phyloP scores from a whole-genome alignment of 1,139 yeast genomes.

The Nematodospora anomalae region DNA sequence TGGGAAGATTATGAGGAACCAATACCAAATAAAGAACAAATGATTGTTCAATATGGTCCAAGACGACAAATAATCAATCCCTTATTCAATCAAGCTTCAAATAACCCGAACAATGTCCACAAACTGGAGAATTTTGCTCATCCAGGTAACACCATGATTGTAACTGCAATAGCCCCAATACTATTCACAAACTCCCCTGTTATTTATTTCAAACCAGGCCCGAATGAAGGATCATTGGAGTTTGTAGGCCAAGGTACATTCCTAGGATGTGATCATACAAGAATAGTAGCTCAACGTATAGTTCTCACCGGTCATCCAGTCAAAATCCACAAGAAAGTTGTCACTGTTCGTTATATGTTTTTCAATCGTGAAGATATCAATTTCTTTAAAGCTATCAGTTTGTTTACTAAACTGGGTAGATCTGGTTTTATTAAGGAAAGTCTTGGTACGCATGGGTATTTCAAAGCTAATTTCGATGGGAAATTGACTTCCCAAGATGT shows the following conservation, averaged over 20 bases:
- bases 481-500: conserved; percentile 89
- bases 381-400: conserved; percentile 88
- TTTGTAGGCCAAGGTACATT: conserved; percentile 89
- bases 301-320: conserved; percentile 93
- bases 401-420: conserved; percentile 90
- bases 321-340: conserved; percentile 89
- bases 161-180: conserved; percentile 89
- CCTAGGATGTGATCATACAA: conserved; percentile 79
- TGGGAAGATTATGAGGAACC: conserved; percentile 91
- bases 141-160: conserved; percentile 68
- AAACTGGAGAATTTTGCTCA: conserved; percentile 84
- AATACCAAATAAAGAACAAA: conserved; percentile 72
- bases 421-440: conserved; percentile 92
- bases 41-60: conserved; percentile 90
- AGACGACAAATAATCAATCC: conserved; percentile 88
- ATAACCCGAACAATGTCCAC: conserved; percentile 80
- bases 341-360: conserved; percentile 96
- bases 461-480: conserved; percentile 93
- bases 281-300: conserved; percentile 84
- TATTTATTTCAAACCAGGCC: conserved; percentile 56
- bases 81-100: conserved; percentile 74
- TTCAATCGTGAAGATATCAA: conserved; percentile 87
- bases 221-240: conserved; percentile 49
- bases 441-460: conserved; percentile 97
- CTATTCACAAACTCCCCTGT: conserved; percentile 81